Base-by-base conservation (phyloP, 345 rosid species). In the Euphorbia pulcherrima region DNA sequence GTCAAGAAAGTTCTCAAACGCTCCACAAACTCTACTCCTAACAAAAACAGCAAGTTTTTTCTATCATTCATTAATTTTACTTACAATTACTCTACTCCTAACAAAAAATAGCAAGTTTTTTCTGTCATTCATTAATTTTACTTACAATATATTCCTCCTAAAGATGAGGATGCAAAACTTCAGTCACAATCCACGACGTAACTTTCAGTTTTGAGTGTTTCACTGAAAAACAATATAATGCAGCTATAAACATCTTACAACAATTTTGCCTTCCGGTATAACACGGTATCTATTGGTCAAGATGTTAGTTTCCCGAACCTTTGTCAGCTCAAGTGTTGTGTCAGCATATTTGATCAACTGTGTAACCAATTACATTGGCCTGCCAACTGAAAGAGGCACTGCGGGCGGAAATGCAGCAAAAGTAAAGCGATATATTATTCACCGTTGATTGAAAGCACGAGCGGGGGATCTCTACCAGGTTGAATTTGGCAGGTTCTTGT, bases 401-500 rank as follows among this genome's bases (percentile, higher is more conserved):
- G 17, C 58, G 24, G 1, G 11, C 9, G 21, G 56, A 40, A 12
- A 62, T 16, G 44, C 13, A 11, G 20, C 51, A 12, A 73, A 63
- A 18, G 59, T 67, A 54, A 44, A 55, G 53, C 76, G 56, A 48
- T 37, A 48, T 37, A 47, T 58, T 71, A 64, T 60, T 73, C 55
- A 39, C 73, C 59, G 53, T 27, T 39, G 53, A 48, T 71, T 78
- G 87, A 68, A 60, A 85, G 85, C 86, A 48, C 85, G 71, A 74
- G 92, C 86, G 53, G 68, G 75, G 74, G 50, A 69, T 37, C 68
- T 65, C 71, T 64, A 74, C 80, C 64, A 0, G 66, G 52, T n/a
- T n/a, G 23, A 69, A 48, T 69, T 69, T 64, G 72, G 71, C 59
- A 21, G 40, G 50, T 52, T 41, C 55, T 48, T 68, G 60, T 54